Evolutionary conservation across 257 asterid species (phyloP).

Genomic region (Nicotiana undulata): DNA sequence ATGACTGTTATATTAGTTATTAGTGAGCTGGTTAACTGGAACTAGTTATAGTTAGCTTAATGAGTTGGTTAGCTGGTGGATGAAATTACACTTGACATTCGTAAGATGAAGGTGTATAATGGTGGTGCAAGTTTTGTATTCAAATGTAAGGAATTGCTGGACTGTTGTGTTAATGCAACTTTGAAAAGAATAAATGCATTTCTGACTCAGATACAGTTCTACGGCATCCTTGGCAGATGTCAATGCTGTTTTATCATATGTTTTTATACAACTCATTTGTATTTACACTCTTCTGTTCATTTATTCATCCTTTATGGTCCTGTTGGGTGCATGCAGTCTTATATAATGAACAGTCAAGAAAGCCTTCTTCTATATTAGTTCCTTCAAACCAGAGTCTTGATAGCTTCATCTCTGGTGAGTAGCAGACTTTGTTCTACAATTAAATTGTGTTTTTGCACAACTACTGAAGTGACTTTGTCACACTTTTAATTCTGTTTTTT

Average conservation of each 20-base stretch:
- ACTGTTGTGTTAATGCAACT: not conserved
- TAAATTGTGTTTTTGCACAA: not conserved
- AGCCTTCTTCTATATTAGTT: not conserved
- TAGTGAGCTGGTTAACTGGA: not conserved
- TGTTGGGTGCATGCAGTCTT: not conserved
- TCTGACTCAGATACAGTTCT: not conserved
- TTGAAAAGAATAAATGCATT: not conserved
- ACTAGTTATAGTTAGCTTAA: not conserved
- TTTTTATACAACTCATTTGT: not conserved
- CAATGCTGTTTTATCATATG: not conserved
- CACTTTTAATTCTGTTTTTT: not conserved
- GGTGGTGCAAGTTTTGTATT: not conserved
- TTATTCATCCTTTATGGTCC: not conserved
- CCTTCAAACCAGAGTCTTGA: not conserved
- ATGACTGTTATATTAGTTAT: not conserved
- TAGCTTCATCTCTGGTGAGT: not conserved
- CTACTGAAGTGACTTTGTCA: not conserved
- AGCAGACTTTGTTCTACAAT: not conserved
- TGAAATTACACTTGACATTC: not conserved
- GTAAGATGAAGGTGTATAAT: not conserved
- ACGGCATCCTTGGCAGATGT: not conserved
- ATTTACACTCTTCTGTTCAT: not conserved
- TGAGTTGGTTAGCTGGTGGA: not conserved
- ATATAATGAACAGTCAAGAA: not conserved
- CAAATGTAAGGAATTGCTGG: not conserved